Percentiles rank a stretch among this genome's conserved stretches.
Conservation (phyloP, 306 rosid species). For the Fagus crenata region DNA sequence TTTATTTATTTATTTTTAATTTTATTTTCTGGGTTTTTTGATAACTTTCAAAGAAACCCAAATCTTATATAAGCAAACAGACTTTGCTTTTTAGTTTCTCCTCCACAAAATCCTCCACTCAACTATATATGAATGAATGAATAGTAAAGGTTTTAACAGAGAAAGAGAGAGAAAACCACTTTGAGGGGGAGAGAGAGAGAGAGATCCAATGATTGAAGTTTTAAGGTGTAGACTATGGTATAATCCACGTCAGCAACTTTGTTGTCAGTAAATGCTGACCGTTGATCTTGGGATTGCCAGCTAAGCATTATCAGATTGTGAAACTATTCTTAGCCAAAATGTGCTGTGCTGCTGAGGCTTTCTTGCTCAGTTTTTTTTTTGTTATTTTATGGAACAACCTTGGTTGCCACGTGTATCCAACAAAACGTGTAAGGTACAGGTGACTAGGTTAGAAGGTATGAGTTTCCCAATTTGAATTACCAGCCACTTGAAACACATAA, state of each 20-base stretch:
- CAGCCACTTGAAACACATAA: too few relatives aligned
- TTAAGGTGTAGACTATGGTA: conserved; percentile 44
- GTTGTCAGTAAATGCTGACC: conserved; percentile 46
- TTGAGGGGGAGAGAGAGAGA: conserved; percentile 27
- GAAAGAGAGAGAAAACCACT: conserved; percentile 18
- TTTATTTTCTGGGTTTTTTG: neutral
- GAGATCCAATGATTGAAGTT: conserved; percentile 67
- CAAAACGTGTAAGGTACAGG: conserved; percentile 31
- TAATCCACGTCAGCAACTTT: conserved; percentile 55
- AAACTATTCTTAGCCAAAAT: conserved; percentile 41
- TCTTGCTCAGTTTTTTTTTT: neutral
- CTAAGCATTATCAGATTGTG: conserved; percentile 49
- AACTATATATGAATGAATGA: conserved; percentile 24
- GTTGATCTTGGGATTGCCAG: conserved; percentile 69
- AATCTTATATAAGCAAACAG: conserved; percentile 37
- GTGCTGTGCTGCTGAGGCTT: conserved; percentile 42
- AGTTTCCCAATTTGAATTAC: conserved; percentile 14
- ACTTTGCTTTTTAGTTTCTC: conserved; percentile 36
- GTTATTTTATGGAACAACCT: conserved; percentile 32
- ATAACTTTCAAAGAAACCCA: conserved; percentile 43
- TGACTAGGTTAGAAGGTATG: conserved; percentile 13
- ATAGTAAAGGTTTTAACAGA: neutral
- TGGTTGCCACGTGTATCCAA: conserved; percentile 35
- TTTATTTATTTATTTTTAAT: neutral
- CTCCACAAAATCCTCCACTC: conserved; percentile 22